Evolutionary conservation across 2,329 filamentous ascomycete genomes (phyloP), one percentile per base, ranked within the genome.

Genomic region (Calonectria hawksworthii): DNA sequence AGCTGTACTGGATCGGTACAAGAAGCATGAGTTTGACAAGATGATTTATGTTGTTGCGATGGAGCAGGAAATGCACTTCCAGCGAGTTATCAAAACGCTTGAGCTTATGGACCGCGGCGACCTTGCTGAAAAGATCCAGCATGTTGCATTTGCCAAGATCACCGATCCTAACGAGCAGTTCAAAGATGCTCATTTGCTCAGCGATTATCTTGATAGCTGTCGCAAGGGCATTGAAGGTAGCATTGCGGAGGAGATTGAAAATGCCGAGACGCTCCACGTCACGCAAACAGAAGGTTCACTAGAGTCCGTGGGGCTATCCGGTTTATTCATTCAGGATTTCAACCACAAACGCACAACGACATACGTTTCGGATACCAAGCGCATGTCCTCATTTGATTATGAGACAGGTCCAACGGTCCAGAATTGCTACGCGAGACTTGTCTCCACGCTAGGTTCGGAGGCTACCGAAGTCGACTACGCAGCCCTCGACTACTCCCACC

Each of bases 11-110:
- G 90, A 92, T 77, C 89, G 94, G 50, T 80, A 89, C 68, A 88
- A 92, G 44, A 88, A 89, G 76, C 90, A 90, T 83, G 80, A 90
- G 1, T 95, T 95, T 79, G 93, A 95, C 85, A 92, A 94, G 81
- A 95, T 95, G 93, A 93, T 95, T 56, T 95, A 95, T 80, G 93
- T 96, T 6, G 92, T 95, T 28, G 93, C 93, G 0, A 91, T 90
- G 41, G 91, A 93, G 77, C 94, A 95, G 81, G 93, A 94, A 78
- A 88, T 94, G 59, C 94, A 96, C 81, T 89, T 95, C 63, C 91
- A 92, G 75, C 92, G 95, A 81, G 87, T 95, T 11, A 94, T 94
- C 87, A 95, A 94, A 71, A 82, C 83, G 0, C 76, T 87, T 0
- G 82, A 84, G n/a, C 81, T 86, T 1, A 83, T 87, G 80, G 85